Evolutionary conservation across 2,329 filamentous ascomycete species (phyloP), one percentile per base, ranked within the genome.

Genomic region (Calonectria pauciramosa): DNA sequence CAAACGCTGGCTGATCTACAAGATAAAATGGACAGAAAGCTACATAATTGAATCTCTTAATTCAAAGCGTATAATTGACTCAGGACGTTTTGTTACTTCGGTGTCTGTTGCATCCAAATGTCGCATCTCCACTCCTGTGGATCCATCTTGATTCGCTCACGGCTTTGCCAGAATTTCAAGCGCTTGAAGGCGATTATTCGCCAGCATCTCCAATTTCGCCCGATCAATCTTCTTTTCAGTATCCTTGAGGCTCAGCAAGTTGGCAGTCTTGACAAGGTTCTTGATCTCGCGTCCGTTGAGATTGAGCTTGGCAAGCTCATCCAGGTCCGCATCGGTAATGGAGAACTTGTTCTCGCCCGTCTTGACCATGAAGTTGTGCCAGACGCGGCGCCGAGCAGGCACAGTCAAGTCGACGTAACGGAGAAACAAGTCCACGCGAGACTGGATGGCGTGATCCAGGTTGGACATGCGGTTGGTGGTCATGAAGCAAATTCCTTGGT

Each of bases 401-500:
- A 36, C 56, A 0, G 65, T 28, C 6, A 74, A 51, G 10, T 68
- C 32, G 2, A 49, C 14, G 56, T 86, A 87, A 71, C 84, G 84
- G 0, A 87, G 79, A 28, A 78, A 82, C 11, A 86, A 75, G 70
- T 87, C 84, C n/a, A 88, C 82, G 0, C 86, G 81, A 0, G 86
- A 87, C 36, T 80, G 80, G 74, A 87, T 87, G 1, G 86, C 87
- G 56, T 87, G 85, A 71, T 88, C 87, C n/a, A 89, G 82, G 6
- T 79, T 78, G 1, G 85, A 85, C 4, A 88, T 83, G 9, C 86
- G 84, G 77, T 88, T 89, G 7, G 87, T 88, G 0, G 87, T 89
- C 16, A 89, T 81, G 78, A 86, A 86, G 1, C 87, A 77, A 51
- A 87, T 84, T 0, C 86, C 86, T 4, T 77, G 71, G 70, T 86